Evolutionary conservation across 306 rosid species (phyloP), one percentile per base, ranked within the genome.

Genomic region (Dryas alaskensis): DNA sequence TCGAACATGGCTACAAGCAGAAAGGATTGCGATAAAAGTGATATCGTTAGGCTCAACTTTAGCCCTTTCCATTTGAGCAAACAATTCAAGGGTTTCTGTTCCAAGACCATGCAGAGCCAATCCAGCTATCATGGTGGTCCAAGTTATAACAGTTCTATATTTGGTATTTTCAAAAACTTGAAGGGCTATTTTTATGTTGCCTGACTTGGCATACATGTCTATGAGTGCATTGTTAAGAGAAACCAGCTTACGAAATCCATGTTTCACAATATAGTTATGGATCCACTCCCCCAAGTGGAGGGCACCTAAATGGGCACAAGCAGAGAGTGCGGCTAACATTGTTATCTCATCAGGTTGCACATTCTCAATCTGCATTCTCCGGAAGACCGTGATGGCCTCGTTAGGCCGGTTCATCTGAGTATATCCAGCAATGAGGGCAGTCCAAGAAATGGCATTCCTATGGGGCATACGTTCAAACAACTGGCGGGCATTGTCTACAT

Each of bases 141-240:
- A 91, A 42, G 90, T 87, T 60, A 88, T 42, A 7, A 88, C 70
- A 60, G 85, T 88, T 76, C 59, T 88, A 37, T 73, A 82, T 70
- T 80, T 78, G 81, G 83, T 82, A 43, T 55, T 81, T 66, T 73
- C 67, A 57, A 85, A 85, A 58, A 82, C 80, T 39, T 50, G 75
- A 6, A 64, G 64, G 44, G 86, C 88, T 65, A 67, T 79, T 44
- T 50, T 68, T 67, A 85, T 82, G 79, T 76, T 81, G 11, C 97
- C 97, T 0, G 90, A 91, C 73, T 91, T 91, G 17, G 89, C 84
- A 54, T 91, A 91, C 97, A 88, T 88, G 74, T 91, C 90, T 16
- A 91, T 78, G 42, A 91, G 93, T 2, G 93, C 86, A 73, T 88
- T 88, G 65, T 59, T 78, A 14, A 90, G 80, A 37, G 86, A 76